Percentiles rank a stretch among this genome's conserved stretches.
Evolutionary conservation across 768 basidiomycete species (phyloP).

Genomic region (Sarcomyxa edulis): DNA sequence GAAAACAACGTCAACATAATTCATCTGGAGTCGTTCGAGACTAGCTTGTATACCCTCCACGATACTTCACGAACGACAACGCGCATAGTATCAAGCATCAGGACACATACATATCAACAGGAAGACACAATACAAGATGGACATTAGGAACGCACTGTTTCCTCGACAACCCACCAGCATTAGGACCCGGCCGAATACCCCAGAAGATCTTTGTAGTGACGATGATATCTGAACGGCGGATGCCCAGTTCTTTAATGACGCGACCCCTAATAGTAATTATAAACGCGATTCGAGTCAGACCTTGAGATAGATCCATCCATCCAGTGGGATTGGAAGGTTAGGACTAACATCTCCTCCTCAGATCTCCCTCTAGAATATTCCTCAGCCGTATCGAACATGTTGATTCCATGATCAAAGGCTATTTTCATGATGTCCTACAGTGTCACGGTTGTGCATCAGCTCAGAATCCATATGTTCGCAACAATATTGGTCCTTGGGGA

Average conservation of each 20-base stretch:
- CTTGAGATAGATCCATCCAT: no score
- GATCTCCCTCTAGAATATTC: slow-evolving; percentile 60
- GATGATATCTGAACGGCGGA: slow-evolving; percentile 62
- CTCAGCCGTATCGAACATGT: slow-evolving; percentile 73
- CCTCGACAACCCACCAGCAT: slow-evolving; percentile 49
- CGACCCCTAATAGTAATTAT: slow-evolving; percentile 43
- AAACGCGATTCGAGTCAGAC: neutral
- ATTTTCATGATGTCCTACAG: slow-evolving; percentile 73
- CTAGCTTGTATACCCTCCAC: slow-evolving; percentile 70
- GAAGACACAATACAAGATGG: neutral
- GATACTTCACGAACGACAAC: slow-evolving; percentile 37
- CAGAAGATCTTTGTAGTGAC: slow-evolving; percentile 83
- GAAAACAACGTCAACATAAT: slow-evolving; percentile 71
- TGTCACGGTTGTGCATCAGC: no score
- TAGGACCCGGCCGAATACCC: slow-evolving; percentile 57
- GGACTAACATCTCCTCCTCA: slow-evolving; percentile 75
- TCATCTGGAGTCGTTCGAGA: slow-evolving; percentile 63
- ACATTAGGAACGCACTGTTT: slow-evolving; percentile 43
- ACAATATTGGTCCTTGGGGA: no score
- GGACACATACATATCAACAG: neutral
- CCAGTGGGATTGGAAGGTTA: slow-evolving; percentile 11
- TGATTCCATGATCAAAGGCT: slow-evolving; percentile 73
- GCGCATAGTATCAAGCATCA: neutral
- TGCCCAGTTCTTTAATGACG: slow-evolving; percentile 67
- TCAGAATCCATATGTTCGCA: no score